These are phyloP conservation scores for Penicillium sp. DNA, from an alignment of 2,329 filamentous ascomycete species.

Conservation along the genomic window DNA sequence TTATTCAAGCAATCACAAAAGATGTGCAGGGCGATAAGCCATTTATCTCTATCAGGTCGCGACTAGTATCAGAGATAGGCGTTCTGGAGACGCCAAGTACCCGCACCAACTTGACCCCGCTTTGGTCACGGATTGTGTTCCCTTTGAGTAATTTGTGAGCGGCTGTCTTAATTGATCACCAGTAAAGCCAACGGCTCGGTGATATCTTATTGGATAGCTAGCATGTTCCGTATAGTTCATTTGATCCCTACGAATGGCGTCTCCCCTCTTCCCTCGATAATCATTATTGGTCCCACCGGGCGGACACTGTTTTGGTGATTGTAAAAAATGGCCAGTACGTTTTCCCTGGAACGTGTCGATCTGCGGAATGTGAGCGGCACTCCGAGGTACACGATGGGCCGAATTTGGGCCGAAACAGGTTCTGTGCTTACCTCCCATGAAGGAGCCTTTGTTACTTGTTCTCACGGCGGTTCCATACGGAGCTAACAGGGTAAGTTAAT, in stretches of 20 bases:
- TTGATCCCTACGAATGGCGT: no score
- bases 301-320: constrained; percentile 23
- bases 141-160: not conserved
- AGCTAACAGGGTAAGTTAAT: constrained; percentile 10
- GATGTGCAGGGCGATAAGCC: not conserved
- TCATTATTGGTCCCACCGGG: constrained; percentile 21
- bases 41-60: not conserved
- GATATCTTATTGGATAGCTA: no score
- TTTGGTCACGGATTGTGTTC: not conserved
- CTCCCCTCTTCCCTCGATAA: no score
- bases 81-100: not conserved
- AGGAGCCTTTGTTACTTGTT: constrained; percentile 30
- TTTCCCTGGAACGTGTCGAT: constrained; percentile 22
- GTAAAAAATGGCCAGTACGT: constrained; percentile 28
- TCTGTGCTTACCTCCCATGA: constrained; percentile 23
- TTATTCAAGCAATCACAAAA: not conserved
- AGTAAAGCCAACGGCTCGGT: no score
- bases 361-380: constrained; percentile 1
- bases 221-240: no score
- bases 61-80: not conserved
- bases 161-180: not conserved
- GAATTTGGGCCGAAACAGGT: not conserved
- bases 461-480: constrained; percentile 24
- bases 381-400: not conserved
- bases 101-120: not conserved